Conservation (phyloP, 805 yeast species). For the Yamadazyma phyllophila region DNA sequence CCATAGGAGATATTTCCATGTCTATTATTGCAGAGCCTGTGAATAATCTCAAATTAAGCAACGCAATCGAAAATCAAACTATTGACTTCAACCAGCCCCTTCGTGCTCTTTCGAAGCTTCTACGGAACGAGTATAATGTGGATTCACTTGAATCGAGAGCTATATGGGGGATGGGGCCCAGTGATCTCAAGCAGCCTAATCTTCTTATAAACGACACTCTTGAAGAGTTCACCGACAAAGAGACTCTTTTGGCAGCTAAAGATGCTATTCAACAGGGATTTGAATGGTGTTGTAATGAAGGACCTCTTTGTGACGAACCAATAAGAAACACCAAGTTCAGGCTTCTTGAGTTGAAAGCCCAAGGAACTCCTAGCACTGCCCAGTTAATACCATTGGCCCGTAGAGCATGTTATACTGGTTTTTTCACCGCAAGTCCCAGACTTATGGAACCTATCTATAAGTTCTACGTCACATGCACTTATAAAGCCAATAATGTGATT, state of each 20-base stretch:
- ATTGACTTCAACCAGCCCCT: conserved; percentile 34
- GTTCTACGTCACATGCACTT: conserved; percentile 56
- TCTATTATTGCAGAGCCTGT: conserved; percentile 79
- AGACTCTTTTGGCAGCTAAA: conserved; percentile 40
- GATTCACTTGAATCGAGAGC: conserved; percentile 82
- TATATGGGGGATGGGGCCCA: conserved; percentile 69
- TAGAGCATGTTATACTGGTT: conserved; percentile 79
- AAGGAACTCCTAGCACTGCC: conserved; percentile 41
- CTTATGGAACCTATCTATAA: conserved; percentile 79
- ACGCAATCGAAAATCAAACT: conserved; percentile 54
- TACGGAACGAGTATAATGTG: conserved; percentile 67
- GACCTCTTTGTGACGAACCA: conserved; percentile 90
- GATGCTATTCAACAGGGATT: conserved; percentile 73
- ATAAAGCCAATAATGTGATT: conserved; percentile 46
- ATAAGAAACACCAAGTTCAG: conserved; percentile 68
- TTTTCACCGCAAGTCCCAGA: conserved; percentile 74
- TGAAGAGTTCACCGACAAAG: conserved; percentile 63
- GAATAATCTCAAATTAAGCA: conserved; percentile 45
- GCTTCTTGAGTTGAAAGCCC: conserved; percentile 57
- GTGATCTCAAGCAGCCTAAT: conserved; percentile 45
- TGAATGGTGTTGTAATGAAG: conserved; percentile 77
- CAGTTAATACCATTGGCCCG: conserved; percentile 81
- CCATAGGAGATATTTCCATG: conserved; percentile 52
- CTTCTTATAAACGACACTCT: conserved; percentile 69
- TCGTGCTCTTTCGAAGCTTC: conserved; percentile 49